Percentiles rank a stretch among this genome's conserved stretches.
These are phyloP conservation scores for Trametes punicea DNA, from an alignment of 768 basidiomycete genomes.

Conservation along the genomic window DNA sequence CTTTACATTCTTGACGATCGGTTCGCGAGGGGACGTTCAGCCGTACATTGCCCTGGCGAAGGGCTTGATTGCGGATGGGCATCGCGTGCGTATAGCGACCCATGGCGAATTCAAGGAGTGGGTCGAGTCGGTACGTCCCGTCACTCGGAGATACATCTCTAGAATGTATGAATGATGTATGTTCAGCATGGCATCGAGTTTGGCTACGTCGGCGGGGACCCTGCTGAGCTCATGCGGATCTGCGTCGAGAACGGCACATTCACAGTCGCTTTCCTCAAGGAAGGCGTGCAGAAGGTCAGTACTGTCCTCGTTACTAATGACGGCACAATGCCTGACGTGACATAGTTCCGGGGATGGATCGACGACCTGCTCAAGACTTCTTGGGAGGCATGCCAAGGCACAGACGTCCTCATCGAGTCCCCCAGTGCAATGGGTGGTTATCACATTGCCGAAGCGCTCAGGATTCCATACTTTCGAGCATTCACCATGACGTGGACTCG, in stretches of 20 bases:
- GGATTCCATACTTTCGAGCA: slow-evolving; percentile 91
- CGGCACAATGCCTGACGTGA: neutral
- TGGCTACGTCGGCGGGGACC: slow-evolving; percentile 92
- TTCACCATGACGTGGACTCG: slow-evolving; percentile 99
- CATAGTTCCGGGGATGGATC: slow-evolving; percentile 93
- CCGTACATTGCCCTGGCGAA: slow-evolving; percentile 96
- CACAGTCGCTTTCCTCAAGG: slow-evolving; percentile 91
- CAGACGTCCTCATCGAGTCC: slow-evolving; percentile 91
- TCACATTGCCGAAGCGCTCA: slow-evolving; percentile 93
- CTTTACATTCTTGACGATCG: slow-evolving; percentile 95
- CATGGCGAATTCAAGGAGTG: slow-evolving; percentile 94
- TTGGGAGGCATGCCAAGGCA: slow-evolving; percentile 95
- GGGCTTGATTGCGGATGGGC: slow-evolving; percentile 86
- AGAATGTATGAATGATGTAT: neutral
- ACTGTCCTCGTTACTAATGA: neutral
- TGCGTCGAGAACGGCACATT: slow-evolving; percentile 99
- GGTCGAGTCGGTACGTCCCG: slow-evolving; percentile 79
- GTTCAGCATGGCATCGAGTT: slow-evolving; percentile 92
- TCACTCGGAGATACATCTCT: neutral
- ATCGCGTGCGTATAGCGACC: slow-evolving; percentile 86
- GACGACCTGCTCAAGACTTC: slow-evolving; percentile 94
- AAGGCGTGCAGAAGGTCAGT: slow-evolving; percentile 77
- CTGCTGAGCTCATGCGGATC: slow-evolving; percentile 95
- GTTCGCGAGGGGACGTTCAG: slow-evolving; percentile 95
- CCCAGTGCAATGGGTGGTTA: slow-evolving; percentile 97